Conservation (phyloP, 2,329 filamentous ascomycete genomes). For the Aspergillus sp. region DNA sequence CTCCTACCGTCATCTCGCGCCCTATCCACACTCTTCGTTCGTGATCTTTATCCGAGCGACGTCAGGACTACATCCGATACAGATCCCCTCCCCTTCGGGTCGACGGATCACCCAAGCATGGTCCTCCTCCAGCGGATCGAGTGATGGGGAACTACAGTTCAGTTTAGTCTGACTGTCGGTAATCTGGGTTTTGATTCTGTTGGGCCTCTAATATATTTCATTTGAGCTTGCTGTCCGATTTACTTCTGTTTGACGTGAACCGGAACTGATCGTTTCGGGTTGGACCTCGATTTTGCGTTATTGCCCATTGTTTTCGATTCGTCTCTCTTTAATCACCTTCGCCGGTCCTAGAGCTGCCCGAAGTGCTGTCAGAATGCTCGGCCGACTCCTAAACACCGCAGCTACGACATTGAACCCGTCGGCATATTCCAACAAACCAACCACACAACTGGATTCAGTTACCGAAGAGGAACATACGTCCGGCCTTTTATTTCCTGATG, state of each 20-base stretch:
- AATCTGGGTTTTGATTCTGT: constrained; percentile 12
- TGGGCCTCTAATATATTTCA: not conserved
- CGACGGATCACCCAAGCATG: constrained; percentile 23
- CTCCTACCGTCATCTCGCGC: not conserved
- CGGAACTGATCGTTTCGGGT: not conserved
- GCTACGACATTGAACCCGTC: constrained; percentile 49
- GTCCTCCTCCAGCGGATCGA: constrained; percentile 33
- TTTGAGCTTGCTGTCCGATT: not conserved
- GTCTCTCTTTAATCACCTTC: constrained; percentile 8
- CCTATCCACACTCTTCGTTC: constrained; percentile 3
- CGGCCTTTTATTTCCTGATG: constrained; percentile 52
- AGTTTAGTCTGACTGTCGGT: constrained; percentile 32
- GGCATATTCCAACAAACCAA: constrained; percentile 43
- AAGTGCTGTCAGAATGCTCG: constrained; percentile 42
- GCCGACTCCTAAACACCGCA: constrained; percentile 48
- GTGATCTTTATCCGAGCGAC: not conserved
- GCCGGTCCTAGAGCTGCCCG: constrained; percentile 15
- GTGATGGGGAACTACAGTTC: constrained; percentile 40
- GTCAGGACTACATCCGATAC: constrained; percentile 4
- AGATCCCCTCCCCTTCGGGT: constrained; percentile 16
- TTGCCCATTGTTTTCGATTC: not conserved
- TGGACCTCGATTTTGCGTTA: constrained; percentile 7
- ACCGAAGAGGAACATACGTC: constrained; percentile 56
- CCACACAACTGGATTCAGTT: constrained; percentile 50
- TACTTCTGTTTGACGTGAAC: not conserved